Conservation (phyloP, 2,329 filamentous ascomycete species). For the Niveomyces coronatus region DNA sequence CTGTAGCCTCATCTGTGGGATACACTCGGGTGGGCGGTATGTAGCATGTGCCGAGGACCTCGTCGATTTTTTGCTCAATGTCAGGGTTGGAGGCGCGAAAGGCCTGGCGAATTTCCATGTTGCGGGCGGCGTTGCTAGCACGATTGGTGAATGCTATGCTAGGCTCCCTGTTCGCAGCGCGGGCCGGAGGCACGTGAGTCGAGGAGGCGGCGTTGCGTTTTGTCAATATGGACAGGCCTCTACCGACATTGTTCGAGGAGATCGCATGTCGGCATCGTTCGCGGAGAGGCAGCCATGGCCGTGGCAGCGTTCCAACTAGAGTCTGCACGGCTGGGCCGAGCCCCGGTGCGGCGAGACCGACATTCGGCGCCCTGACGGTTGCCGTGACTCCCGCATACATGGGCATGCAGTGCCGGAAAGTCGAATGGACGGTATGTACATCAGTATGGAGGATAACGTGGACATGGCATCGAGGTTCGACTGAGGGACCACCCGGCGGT, state of each 20-base stretch:
- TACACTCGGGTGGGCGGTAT: conserved; percentile 5
- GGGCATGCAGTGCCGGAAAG: conserved; percentile 5
- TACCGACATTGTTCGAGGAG: no score
- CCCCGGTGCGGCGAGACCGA: conserved; percentile 3
- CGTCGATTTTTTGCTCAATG: conserved; percentile 1
- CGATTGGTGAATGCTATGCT: conserved; percentile 4
- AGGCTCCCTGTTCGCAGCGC: neutral
- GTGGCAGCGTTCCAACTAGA: neutral
- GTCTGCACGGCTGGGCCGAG: neutral
- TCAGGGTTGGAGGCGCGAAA: conserved; percentile 7
- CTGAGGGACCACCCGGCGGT: neutral
- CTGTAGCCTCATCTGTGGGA: neutral
- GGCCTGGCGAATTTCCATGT: neutral
- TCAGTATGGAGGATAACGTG: neutral
- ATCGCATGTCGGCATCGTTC: neutral
- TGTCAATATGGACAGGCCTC: no score
- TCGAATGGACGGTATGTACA: neutral
- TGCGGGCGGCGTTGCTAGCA: conserved; percentile 1
- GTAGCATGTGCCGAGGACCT: neutral
- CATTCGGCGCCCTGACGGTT: conserved; percentile 4
- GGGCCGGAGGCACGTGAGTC: neutral
- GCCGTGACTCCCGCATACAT: conserved; percentile 8
- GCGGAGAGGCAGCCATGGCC: neutral
- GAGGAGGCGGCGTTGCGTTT: no score
- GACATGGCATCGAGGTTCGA: neutral